These are phyloP conservation scores for Sphaerulina musiva DNA, from an alignment of 2,329 filamentous ascomycete species.

Conservation along the genomic window DNA sequence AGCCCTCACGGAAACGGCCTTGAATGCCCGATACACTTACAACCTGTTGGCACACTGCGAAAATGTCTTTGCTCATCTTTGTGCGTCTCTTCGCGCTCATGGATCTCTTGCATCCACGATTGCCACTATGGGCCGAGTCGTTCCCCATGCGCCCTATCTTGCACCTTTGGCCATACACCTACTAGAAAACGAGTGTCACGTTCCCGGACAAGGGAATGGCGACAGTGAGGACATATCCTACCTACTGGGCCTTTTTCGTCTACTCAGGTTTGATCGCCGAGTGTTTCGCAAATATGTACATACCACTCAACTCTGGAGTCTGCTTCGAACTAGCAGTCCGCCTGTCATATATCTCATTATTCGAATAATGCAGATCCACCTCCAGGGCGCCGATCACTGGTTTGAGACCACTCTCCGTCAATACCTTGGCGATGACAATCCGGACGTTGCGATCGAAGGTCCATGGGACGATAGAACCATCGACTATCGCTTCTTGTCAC, in stretches of 20 bases:
- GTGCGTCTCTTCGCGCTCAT: slow-evolving; percentile 48
- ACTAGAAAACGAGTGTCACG: slow-evolving; percentile 20
- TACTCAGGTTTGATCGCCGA: slow-evolving; percentile 68
- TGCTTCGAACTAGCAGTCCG: slow-evolving; percentile 55
- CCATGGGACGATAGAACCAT: slow-evolving; percentile 68
- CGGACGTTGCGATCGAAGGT: slow-evolving; percentile 55
- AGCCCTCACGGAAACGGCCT: slow-evolving; percentile 61
- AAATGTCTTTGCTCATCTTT: slow-evolving; percentile 70
- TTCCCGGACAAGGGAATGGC: slow-evolving; percentile 6
- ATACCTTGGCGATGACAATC: slow-evolving; percentile 50
- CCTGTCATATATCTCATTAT: slow-evolving; percentile 74
- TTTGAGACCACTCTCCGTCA: slow-evolving; percentile 63
- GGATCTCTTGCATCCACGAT: slow-evolving; percentile 42
- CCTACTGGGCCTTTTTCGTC: slow-evolving; percentile 67
- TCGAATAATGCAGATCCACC: slow-evolving; percentile 69
- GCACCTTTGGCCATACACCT: slow-evolving; percentile 37
- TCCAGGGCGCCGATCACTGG: slow-evolving; percentile 73
- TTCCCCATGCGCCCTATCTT: slow-evolving; percentile 77
- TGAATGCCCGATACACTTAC: slow-evolving; percentile 65
- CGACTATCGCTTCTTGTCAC: slow-evolving; percentile 68
- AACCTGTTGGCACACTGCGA: slow-evolving; percentile 69
- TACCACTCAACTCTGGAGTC: slow-evolving; percentile 59
- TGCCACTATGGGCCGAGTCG: slow-evolving; percentile 67
- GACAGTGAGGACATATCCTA: slow-evolving; percentile 23
- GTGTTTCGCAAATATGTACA: slow-evolving; percentile 61